Conservation (phyloP, 768 basidiomycete genomes). For the Sporobolomyces roseus region DNA sequence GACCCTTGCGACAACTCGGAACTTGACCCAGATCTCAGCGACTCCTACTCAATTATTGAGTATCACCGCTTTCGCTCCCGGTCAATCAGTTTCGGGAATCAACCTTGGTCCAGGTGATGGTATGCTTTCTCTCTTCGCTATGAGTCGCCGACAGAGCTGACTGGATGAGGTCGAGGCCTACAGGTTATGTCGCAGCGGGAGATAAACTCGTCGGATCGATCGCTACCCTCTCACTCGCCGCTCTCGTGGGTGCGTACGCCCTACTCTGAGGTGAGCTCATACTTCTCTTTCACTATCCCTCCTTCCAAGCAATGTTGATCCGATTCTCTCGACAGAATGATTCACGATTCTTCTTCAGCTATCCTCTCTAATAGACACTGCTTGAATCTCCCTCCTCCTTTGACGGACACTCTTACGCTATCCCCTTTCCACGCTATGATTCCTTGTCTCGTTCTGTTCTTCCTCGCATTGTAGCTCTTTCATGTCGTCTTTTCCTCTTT, state of each 20-base stretch:
- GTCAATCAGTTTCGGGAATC: conserved; percentile 3
- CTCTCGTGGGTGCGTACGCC: not conserved
- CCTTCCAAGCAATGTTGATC: too few species aligned
- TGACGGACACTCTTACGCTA: too few species aligned
- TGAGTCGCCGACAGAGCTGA: not conserved
- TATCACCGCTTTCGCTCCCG: conserved; percentile 22
- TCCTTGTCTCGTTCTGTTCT: too few species aligned
- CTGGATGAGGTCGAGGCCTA: not conserved
- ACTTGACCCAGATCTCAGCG: conserved; percentile 9
- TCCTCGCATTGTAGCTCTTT: too few species aligned
- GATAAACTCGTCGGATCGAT: not conserved
- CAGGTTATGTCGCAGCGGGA: conserved; percentile 4
- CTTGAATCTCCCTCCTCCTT: too few species aligned
- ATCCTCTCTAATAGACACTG: too few species aligned
- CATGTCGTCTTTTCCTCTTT: too few species aligned
- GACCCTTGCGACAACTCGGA: conserved; percentile 1
- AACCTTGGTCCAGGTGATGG: conserved; percentile 22
- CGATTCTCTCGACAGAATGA: too few species aligned
- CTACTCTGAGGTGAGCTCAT: too few species aligned
- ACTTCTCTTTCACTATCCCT: too few species aligned
- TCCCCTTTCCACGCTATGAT: too few species aligned
- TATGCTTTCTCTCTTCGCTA: not conserved
- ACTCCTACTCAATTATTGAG: not conserved
- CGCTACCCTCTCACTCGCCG: not conserved
- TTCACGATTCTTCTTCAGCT: too few species aligned